Evolutionary conservation across 129 eudicot genomes (phyloP), one percentile per base, ranked within the genome.

Genomic region (Tagetes erecta): DNA sequence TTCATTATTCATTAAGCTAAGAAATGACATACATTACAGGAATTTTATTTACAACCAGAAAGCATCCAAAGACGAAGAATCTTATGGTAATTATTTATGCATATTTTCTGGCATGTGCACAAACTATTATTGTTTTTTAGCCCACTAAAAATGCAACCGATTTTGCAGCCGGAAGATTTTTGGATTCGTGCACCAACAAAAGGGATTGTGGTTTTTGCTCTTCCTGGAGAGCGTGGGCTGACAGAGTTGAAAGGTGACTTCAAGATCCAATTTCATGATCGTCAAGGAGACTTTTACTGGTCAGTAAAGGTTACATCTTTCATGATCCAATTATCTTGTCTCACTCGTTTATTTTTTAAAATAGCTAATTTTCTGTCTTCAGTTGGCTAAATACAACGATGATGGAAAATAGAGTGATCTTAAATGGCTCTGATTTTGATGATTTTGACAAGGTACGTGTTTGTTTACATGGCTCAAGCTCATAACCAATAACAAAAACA

Each of bases 281-380:
- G 87, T 50, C 93, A 94, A 77, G 98, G 98, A 83, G 97, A 90
- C 84, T 94, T 94, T 70, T 90, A 91, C 76, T 90, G 98, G 98
- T 93, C 67, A 64, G 85, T 34, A 35, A 55, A 75, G 68, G 36
- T 39, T 5, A 3, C 5, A 63, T 27, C 4, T 62, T 63, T 12
- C 31, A 37, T 34, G 41, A 38, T 64, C 40, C 50, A 64, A 36
- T 34, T 47, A 76, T 58, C 41, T 58, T 77, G 39, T 44, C 59
- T 49, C 46, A 2, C 14, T 59, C 1, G 31, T 35, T 31, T 50
- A 41, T 50, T 50, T 10, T 14, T 8, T 50, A 68, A 20, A 20
- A 68, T 27, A n/a, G 13, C 12, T 57, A 71, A 44, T 41, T 74
- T 63, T 77, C 42, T 58, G 45, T 53, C 10, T 70, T 33, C 90